phyloP scores from a whole-genome alignment of 2,329 filamentous ascomycete species.

The Pyrenochaeta sp. region DNA sequence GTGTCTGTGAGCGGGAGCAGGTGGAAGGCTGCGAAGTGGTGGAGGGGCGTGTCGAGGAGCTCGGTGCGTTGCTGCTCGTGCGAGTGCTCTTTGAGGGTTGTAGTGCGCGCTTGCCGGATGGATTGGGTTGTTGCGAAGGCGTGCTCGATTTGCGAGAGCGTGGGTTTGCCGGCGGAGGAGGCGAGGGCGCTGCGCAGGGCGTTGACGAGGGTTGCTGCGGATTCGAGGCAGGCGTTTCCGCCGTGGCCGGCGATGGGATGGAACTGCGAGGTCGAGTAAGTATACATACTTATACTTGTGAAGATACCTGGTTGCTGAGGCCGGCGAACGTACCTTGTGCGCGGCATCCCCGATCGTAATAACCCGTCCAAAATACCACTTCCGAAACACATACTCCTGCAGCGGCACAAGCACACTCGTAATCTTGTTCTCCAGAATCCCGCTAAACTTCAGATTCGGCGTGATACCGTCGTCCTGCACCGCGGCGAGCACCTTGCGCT shows the following conservation, averaged over 20 bases:
- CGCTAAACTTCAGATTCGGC: no score
- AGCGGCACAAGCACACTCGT: slow-evolving; percentile 28
- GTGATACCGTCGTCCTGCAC: no score
- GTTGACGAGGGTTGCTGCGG: slow-evolving; percentile 46
- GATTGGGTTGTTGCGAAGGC: neutral
- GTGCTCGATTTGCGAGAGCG: neutral
- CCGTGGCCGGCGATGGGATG: slow-evolving; percentile 42
- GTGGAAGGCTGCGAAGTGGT: no score
- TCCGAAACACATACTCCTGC: slow-evolving; percentile 45
- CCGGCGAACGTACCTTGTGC: slow-evolving; percentile 45
- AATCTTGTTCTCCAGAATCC: slow-evolving; percentile 27
- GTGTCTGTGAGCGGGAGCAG: no score
- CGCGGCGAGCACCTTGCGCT: slow-evolving; percentile 28
- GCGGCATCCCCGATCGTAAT: slow-evolving; percentile 26
- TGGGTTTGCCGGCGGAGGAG: neutral
- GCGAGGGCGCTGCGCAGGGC: neutral
- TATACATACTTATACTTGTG: no score
- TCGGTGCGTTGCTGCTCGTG: no score
- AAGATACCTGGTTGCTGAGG: no score
- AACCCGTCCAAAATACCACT: slow-evolving; percentile 50
- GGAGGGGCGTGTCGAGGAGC: no score
- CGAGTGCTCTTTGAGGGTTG: no score
- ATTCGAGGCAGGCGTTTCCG: slow-evolving; percentile 51
- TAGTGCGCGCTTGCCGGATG: no score
- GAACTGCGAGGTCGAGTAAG: neutral